Percentiles rank a stretch among this genome's conserved stretches.
These are phyloP conservation scores for Suillus discolor DNA, from an alignment of 768 basidiomycete genomes.

Conservation along the genomic window DNA sequence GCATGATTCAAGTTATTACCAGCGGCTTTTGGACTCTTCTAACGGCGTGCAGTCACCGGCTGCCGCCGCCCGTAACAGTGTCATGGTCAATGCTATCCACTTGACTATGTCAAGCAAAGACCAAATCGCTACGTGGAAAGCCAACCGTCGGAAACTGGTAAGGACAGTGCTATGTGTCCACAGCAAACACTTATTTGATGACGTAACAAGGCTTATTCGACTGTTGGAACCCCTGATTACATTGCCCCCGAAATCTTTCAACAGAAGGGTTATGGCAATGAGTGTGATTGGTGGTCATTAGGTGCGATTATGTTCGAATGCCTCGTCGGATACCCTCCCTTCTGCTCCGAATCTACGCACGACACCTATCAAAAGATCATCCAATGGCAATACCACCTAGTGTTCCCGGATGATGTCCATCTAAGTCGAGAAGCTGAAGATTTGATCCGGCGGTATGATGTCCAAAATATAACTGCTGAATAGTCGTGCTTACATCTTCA, in stretches of 20 bases:
- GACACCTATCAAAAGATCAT: conserved; percentile 99
- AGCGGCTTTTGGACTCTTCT: conserved; percentile 77
- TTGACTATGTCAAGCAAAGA: conserved; percentile 93
- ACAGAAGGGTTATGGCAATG: conserved; percentile 96
- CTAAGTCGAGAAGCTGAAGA: conserved; percentile 91
- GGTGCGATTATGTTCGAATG: conserved; percentile 99
- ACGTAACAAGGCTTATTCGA: conserved; percentile 82
- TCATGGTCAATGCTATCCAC: conserved; percentile 97
- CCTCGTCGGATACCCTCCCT: conserved; percentile 94
- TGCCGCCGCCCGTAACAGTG: conserved; percentile 77
- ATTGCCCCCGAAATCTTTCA: conserved; percentile 97
- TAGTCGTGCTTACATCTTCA: neutral
- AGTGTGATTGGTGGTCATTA: conserved; percentile 99
- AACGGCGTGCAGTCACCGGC: conserved; percentile 44
- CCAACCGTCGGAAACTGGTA: conserved; percentile 93
- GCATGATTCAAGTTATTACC: conserved; percentile 95
- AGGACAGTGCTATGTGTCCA: conserved; percentile 21
- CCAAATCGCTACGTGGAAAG: conserved; percentile 98
- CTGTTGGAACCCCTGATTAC: conserved; percentile 96
- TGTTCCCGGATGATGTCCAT: conserved; percentile 93
- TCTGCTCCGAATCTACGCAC: conserved; percentile 94
- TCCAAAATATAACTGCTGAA: neutral
- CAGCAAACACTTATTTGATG: conserved; percentile 1
- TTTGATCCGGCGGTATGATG: conserved; percentile 72
- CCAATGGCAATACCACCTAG: conserved; percentile 86